phyloP scores from a whole-genome alignment of 2,329 filamentous ascomycete species.

The Colletotrichum sp. region DNA sequence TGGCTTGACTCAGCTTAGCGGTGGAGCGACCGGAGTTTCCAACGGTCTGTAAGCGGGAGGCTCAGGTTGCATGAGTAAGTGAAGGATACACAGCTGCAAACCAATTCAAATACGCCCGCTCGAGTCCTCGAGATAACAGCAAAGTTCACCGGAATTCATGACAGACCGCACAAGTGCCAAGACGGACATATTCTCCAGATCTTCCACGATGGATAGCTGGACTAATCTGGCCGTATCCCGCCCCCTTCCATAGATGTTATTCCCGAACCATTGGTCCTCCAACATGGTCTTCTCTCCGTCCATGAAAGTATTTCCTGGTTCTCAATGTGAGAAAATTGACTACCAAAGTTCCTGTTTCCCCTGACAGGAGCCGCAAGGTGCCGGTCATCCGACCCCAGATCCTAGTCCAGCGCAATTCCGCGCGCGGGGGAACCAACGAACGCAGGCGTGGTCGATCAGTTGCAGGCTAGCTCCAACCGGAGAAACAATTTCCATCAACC shows the following conservation, averaged over 20 bases:
- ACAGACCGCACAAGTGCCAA: background rate
- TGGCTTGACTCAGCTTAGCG: background rate
- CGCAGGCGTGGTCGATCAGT: background rate
- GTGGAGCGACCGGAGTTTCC: background rate
- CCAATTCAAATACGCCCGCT: background rate
- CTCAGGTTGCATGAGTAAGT: background rate
- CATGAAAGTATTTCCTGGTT: background rate
- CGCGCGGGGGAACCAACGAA: background rate
- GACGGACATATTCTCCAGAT: background rate
- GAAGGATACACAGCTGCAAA: background rate
- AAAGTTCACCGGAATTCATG: background rate
- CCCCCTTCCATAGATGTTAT: background rate
- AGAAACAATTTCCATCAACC: constrained; percentile 5
- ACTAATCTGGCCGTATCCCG: background rate
- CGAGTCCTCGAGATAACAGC: background rate
- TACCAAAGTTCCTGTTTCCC: background rate
- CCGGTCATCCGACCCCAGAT: constrained; percentile 1
- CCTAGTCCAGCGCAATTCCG: background rate
- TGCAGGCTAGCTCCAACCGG: background rate
- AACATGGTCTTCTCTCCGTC: background rate
- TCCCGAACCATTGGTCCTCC: background rate
- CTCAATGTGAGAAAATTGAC: background rate
- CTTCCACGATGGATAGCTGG: background rate
- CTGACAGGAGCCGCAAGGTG: background rate
- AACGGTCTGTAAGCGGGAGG: background rate